Evolutionary conservation across 2,329 filamentous ascomycete genomes (phyloP).

Genomic region (Endothia cerciana): DNA sequence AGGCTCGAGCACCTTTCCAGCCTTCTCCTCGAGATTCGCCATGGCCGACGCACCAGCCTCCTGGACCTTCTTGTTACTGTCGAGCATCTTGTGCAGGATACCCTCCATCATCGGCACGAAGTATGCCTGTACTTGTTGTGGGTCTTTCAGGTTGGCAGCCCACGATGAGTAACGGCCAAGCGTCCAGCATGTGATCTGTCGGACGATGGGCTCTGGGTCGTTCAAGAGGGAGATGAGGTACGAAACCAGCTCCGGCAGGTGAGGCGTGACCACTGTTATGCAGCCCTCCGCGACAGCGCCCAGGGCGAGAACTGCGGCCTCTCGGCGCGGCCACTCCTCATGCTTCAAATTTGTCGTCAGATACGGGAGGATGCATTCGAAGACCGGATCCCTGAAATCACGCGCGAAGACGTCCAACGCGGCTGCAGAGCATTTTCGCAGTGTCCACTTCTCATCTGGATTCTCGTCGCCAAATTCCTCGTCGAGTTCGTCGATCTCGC

Average conservation of each 20-base stretch:
- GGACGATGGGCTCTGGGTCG: conserved; percentile 85
- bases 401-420: conserved; percentile 92
- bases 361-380: conserved; percentile 90
- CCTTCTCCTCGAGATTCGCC: conserved; percentile 93
- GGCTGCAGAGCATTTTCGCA: conserved; percentile 95
- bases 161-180: conserved; percentile 91
- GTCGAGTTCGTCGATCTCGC: conserved; percentile 77
- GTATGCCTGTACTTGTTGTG: conserved; percentile 70
- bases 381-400: conserved; percentile 86
- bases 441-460: conserved; percentile 90
- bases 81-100: conserved; percentile 90
- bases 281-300: conserved; percentile 96
- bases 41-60: conserved; percentile 96
- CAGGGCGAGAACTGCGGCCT: conserved; percentile 91
- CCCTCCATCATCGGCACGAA: conserved; percentile 98
- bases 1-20: conserved; percentile 76
- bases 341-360: conserved; percentile 88
- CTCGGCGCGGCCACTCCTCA: conserved; percentile 86
- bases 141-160: conserved; percentile 76
- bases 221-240: conserved; percentile 86
- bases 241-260: conserved; percentile 86
- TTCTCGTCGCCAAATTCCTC: conserved; percentile 78
- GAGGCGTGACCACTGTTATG: conserved; percentile 84
- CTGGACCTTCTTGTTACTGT: conserved; percentile 97
- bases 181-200: conserved; percentile 98